Base-by-base conservation (phyloP, 2,329 filamentous ascomycete genomes). In the Metarhizium anisopliae region DNA sequence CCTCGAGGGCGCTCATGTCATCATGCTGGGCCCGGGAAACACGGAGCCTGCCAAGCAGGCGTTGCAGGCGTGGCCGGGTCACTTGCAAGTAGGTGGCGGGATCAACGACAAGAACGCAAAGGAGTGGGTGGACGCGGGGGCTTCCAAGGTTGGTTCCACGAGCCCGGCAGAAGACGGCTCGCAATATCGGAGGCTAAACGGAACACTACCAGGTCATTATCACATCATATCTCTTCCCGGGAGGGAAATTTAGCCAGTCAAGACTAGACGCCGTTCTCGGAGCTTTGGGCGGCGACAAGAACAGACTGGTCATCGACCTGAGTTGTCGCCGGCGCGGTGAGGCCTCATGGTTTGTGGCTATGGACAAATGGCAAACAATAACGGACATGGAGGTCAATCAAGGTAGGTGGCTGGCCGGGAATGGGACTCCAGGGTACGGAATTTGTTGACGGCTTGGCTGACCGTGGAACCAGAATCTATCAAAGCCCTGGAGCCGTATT, bases 321-420 rank as follows among this genome's bases (percentile, higher is more conserved):
- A 96, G 91, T 72, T 99, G 94, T 68, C 84, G 94, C 53, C 80
- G 85, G 57, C 86, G 85, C 58, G 87, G 80, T 42, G 75, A 78
- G 3, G 77, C 86, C 55, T 86, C 77, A 43, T 99, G 94, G 94
- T 91, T 89, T 65, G 94, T 99, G n/a, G 93, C 94, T 55, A 99
- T 95, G 87, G 90, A 99, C 72, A 95, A 95, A 71, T 99, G 94
- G 94, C 94, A 97, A 77, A 96, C 90, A 1, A 86, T 97, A 55
- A 97, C 94, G 1, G 90, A 96, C 66, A 95, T 96, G 85, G 90
- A 96, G 68, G 84, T 99, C 61, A 93, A 86, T 60, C 78, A 89
- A 78, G 89, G 93, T 92, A 73, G 59, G 71, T 13, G 62, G 20
- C 8, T n/a, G 32, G 14, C 25, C 25, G 25, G 25, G 25, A 25